Percentiles rank a stretch among this genome's conserved stretches.
Evolutionary conservation across 148 eudicot genomes (phyloP).

Genomic region (Cornus controversa): DNA sequence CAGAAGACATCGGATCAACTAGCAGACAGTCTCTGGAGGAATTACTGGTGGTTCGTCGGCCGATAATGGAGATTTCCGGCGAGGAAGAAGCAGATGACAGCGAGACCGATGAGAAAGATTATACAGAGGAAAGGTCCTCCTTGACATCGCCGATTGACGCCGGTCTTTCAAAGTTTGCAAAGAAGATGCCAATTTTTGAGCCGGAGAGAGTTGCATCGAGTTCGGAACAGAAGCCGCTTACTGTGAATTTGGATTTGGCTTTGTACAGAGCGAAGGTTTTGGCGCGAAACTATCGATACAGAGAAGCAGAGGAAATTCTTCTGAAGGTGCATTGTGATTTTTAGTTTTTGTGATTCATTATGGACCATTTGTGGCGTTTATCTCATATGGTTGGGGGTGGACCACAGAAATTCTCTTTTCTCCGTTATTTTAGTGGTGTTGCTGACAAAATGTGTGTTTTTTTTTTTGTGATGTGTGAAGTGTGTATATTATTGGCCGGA

Average conservation of each 20-base stretch:
- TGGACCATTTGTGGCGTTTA: too few relatives aligned
- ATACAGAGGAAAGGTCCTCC: constrained; percentile 8
- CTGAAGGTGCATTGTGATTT: constrained; percentile 46
- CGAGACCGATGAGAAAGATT: background rate
- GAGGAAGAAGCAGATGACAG: constrained; percentile 21
- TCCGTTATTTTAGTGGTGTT: constrained; percentile 1
- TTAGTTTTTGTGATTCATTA: too few relatives aligned
- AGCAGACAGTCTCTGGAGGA: constrained; percentile 44
- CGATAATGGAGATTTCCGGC: constrained; percentile 44
- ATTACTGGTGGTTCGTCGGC: constrained; percentile 64
- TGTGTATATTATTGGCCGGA: constrained; percentile 93
- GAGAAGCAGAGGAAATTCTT: constrained; percentile 67
- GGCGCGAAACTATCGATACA: constrained; percentile 51
- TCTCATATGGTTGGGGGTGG: too few relatives aligned
- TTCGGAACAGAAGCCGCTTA: constrained; percentile 47
- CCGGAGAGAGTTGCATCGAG: constrained; percentile 53
- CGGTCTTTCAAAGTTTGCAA: constrained; percentile 57
- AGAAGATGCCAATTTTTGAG: constrained; percentile 80
- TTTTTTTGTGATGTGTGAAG: constrained; percentile 26
- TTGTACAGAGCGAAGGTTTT: constrained; percentile 71
- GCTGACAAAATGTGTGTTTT: constrained; percentile 7
- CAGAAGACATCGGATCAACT: constrained; percentile 26
- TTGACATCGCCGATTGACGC: constrained; percentile 46
- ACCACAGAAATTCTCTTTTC: too few relatives aligned
- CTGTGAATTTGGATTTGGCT: constrained; percentile 80